Evolutionary conservation across 257 asterid species (phyloP).

Genomic region (Solanum bukasovii): DNA sequence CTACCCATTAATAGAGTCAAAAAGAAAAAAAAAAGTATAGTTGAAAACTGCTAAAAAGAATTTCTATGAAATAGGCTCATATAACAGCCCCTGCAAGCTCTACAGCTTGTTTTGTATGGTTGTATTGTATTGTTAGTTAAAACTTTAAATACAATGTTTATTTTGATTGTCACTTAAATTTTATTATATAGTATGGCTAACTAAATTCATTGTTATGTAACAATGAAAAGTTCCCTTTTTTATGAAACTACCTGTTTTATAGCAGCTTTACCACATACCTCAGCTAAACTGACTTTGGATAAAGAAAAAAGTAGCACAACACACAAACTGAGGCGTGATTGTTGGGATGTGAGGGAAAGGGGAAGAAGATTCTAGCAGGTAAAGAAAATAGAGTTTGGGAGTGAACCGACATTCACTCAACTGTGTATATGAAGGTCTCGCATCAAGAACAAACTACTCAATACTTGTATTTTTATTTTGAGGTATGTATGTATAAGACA

Average conservation of each 20-base stretch:
- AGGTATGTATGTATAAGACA: neutral
- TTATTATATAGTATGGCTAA: neutral
- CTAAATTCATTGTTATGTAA: neutral
- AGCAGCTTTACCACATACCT: neutral
- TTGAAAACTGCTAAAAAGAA: neutral
- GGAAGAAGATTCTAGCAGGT: neutral
- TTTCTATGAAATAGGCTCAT: neutral
- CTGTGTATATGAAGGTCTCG: neutral
- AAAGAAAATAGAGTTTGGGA: neutral
- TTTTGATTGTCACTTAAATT: neutral
- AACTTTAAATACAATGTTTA: neutral
- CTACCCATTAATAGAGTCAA: constrained; percentile 5
- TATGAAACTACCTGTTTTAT: neutral
- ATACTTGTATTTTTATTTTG: neutral
- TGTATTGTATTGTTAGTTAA: neutral
- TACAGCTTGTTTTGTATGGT: neutral
- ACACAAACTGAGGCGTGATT: neutral
- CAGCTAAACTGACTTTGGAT: neutral
- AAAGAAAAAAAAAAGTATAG: neutral
- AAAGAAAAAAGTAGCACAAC: neutral
- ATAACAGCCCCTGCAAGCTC: neutral
- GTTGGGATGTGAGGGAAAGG: neutral
- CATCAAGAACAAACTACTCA: neutral
- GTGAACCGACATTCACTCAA: neutral
- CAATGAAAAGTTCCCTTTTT: neutral